Base-by-base conservation (phyloP, 2,329 filamentous ascomycete species). In the Aciculosporium take region DNA sequence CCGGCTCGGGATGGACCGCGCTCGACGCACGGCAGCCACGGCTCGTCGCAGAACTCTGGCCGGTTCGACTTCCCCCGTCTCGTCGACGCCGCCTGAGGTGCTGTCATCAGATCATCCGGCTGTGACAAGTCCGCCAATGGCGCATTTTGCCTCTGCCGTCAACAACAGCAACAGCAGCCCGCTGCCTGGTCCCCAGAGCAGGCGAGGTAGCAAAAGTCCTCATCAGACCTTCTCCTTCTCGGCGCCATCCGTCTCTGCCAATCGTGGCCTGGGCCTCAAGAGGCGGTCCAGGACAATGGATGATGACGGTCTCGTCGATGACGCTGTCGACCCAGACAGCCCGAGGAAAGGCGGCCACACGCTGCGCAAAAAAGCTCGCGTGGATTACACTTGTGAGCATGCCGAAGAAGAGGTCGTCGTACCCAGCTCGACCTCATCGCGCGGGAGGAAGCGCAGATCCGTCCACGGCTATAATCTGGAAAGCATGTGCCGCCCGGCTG, bases 341-440 rank as follows among this genome's bases (percentile, higher is more conserved):
- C 73, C 67, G 40, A 66, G 62, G 41, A 77, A 76, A 54, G 72
- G 73, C 40, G 72, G 73, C 37, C 73, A 76, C 56, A 73, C 71
- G 27, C 64, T 77, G 24, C 65, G 73, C 48, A 74, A 71, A 55
- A 65, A 72, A 40, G 61, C 68, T 39, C 70, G 71, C 44, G 64
- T 76, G 47, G 72, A 76, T 56, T 76, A 76, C 60, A 71, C 68
- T 27, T 62, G 67, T 51, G 66, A 69, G 50, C 69, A 72, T 48
- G 64, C 68, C 46, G 65, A 67, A 41, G 68, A 73, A 45, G 70
- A 74, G 33, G 55, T 56, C 32, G 41, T 54, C 36, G 56, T 58
- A 30, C 58, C 57, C 48, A 59, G 53, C 55, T 57, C 56, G 7
- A 54, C 57, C 15, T 53, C 56, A 15, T 54, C 58, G 39, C 61